These are phyloP conservation scores for Pseudogymnoascus sp. DNA, from an alignment of 2,329 filamentous ascomycete species.

Conservation along the genomic window DNA sequence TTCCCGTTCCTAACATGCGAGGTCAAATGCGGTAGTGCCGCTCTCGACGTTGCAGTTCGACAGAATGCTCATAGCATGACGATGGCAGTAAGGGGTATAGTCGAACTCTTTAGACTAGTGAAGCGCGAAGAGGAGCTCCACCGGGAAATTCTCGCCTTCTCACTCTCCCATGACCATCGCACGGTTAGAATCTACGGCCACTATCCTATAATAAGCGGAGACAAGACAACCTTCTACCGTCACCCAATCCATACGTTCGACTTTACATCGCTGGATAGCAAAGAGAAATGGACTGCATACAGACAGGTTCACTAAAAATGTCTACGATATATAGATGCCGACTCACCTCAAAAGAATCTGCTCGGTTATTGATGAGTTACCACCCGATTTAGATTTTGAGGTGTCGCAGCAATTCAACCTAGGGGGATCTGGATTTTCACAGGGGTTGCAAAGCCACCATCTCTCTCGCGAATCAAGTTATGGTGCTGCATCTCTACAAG, in stretches of 20 bases:
- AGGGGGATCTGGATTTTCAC: slow-evolving; percentile 16
- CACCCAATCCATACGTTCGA: slow-evolving; percentile 24
- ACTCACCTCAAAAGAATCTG: slow-evolving; percentile 27
- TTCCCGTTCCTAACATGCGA: slow-evolving; percentile 44
- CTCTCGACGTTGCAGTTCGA: slow-evolving; percentile 33
- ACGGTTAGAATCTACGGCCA: slow-evolving; percentile 28
- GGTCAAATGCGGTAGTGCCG: slow-evolving; percentile 36
- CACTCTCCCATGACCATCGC: slow-evolving; percentile 19
- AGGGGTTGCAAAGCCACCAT: slow-evolving; percentile 7
- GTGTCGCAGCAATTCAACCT: slow-evolving; percentile 14
- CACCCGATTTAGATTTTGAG: slow-evolving; percentile 22
- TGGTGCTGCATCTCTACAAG: slow-evolving; percentile 11
- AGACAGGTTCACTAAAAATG: slow-evolving; percentile 23
- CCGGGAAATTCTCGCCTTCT: slow-evolving; percentile 38
- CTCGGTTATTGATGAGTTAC: slow-evolving; percentile 23
- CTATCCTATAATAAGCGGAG: slow-evolving; percentile 23
- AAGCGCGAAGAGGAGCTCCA: slow-evolving; percentile 32
- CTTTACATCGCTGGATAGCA: slow-evolving; percentile 22
- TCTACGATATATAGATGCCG: slow-evolving; percentile 28
- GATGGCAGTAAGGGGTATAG: slow-evolving; percentile 31
- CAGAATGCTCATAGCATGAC: slow-evolving; percentile 37
- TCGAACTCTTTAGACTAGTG: slow-evolving; percentile 23
- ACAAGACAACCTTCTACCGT: slow-evolving; percentile 22
- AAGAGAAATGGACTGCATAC: slow-evolving; percentile 23
- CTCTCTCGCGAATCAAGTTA: not conserved